Evolutionary conservation across 2,329 filamentous ascomycete genomes (phyloP).

Genomic region (Paecilomyces niveus): DNA sequence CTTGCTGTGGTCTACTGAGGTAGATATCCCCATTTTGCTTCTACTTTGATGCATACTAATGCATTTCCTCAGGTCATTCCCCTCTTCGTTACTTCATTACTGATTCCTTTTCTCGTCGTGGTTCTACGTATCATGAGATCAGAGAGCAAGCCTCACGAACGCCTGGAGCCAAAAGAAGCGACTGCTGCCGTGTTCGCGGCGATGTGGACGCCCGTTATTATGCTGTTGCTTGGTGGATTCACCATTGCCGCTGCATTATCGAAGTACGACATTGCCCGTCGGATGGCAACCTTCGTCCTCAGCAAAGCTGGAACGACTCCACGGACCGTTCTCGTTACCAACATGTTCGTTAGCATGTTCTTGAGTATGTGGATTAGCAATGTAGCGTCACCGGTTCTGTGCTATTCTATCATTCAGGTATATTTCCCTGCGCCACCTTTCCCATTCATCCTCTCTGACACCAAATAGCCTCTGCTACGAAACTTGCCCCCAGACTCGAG

Average conservation of each 20-base stretch:
- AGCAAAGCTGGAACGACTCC: constrained; percentile 94
- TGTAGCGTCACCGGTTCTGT: constrained; percentile 91
- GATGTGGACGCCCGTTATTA: constrained; percentile 99
- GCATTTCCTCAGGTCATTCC: constrained; percentile 65
- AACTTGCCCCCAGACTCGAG: constrained; percentile 83
- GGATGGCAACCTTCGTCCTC: constrained; percentile 90
- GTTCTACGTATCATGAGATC: constrained; percentile 75
- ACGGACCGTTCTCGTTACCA: constrained; percentile 82
- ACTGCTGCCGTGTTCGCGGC: constrained; percentile 80
- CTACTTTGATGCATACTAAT: background rate
- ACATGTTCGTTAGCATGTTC: constrained; percentile 97
- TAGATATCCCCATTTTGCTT: constrained; percentile 31
- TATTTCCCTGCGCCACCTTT: constrained; percentile 12
- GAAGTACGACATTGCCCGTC: constrained; percentile 96
- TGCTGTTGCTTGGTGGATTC: constrained; percentile 93
- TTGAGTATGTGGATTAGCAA: constrained; percentile 99
- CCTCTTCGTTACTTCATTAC: constrained; percentile 88
- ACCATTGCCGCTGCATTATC: constrained; percentile 91
- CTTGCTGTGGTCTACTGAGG: constrained; percentile 92
- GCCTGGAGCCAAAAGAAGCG: constrained; percentile 72
- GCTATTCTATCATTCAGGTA: constrained; percentile 94
- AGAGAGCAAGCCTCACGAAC: constrained; percentile 60
- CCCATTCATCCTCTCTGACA: constrained; percentile 4
- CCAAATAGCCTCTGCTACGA: constrained; percentile 71
- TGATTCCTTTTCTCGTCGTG: constrained; percentile 90